Percentiles rank a stretch among this genome's conserved stretches.
Conservation (phyloP, 2,329 filamentous ascomycete genomes). For the Thielaviopsis ethacetica region DNA sequence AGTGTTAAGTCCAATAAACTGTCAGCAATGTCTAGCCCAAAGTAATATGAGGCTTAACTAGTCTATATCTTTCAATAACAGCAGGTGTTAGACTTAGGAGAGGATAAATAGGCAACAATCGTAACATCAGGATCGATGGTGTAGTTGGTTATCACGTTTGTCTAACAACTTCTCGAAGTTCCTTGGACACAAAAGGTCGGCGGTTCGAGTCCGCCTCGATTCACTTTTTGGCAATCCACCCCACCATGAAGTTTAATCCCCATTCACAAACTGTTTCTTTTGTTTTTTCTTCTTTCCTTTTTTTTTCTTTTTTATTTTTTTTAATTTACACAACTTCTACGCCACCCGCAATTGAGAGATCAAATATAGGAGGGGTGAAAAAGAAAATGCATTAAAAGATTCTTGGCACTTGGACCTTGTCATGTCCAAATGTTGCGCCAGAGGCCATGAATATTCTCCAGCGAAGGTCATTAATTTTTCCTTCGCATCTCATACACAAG, state of each 20-base stretch:
- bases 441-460: background rate
- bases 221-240: background rate
- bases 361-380: background rate
- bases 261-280: background rate
- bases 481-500: background rate
- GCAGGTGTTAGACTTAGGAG: too few species aligned
- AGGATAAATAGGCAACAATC: too few species aligned
- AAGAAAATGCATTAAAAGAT: background rate
- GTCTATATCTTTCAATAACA: background rate
- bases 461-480: background rate
- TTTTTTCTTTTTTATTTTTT: too few species aligned
- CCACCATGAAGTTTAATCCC: background rate
- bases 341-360: too few species aligned
- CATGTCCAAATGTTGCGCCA: background rate
- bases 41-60: too few species aligned
- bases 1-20: too few species aligned
- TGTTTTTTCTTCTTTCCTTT: too few species aligned
- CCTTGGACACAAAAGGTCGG: conserved; percentile 12
- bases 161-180: conserved; percentile 5
- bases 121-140: conserved; percentile 7
- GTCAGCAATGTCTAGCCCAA: too few species aligned
- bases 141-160: conserved; percentile 13
- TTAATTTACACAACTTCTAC: too few species aligned
- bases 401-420: background rate
- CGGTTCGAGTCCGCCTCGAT: conserved; percentile 12